Percentiles rank a stretch among this genome's conserved stretches.
phyloP scores from a whole-genome alignment of 2,329 filamentous ascomycete species.

The Verticillium longisporum region DNA sequence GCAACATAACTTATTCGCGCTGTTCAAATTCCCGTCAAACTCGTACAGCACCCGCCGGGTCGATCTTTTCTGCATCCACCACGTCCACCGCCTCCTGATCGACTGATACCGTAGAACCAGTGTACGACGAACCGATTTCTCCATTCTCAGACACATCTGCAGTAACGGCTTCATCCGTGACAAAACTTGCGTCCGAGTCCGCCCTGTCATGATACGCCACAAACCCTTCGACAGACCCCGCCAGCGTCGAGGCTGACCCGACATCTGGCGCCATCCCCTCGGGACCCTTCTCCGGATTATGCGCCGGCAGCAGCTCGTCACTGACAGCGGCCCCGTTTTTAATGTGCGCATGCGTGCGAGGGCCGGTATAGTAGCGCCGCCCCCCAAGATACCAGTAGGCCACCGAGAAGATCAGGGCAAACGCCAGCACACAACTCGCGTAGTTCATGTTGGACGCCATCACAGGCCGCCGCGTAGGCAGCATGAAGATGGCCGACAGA shows the following conservation, averaged over 20 bases:
- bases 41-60: background rate
- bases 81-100: background rate
- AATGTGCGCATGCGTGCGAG: slow-evolving; percentile 22
- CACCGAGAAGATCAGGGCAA: slow-evolving; percentile 34
- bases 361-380: slow-evolving; percentile 40
- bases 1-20: too few species aligned
- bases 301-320: slow-evolving; percentile 9
- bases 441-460: slow-evolving; percentile 46
- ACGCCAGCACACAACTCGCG: slow-evolving; percentile 40
- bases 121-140: background rate
- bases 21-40: background rate
- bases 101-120: background rate
- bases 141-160: background rate
- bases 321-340: slow-evolving; percentile 15
- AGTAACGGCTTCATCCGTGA: background rate
- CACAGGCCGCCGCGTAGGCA: slow-evolving; percentile 41
- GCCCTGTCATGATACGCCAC: background rate
- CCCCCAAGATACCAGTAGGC: slow-evolving; percentile 39
- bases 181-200: background rate
- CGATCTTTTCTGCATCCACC: background rate
- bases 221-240: background rate
- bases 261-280: background rate
- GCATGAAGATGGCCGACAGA: slow-evolving; percentile 45
- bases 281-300: slow-evolving; percentile 11
- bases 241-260: background rate